Evolutionary conservation across 208 protist species (phyloP), one percentile per base, ranked within the genome.

Genomic region (Leishmania lainsoni): DNA sequence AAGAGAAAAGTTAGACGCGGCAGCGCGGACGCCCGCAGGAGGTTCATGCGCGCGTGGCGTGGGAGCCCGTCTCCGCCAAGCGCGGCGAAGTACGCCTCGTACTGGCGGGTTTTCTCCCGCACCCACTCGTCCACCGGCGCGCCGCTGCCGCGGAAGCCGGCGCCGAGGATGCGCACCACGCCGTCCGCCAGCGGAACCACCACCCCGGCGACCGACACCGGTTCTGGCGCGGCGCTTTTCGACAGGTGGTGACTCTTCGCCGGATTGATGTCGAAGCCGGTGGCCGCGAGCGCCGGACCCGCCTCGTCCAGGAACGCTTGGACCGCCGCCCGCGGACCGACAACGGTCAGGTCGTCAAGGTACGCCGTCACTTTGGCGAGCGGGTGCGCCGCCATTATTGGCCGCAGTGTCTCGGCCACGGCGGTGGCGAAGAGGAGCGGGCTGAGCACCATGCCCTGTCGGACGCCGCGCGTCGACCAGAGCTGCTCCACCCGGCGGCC

Each of bases 371-470:
- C 54, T 35, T 12, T 86, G 3, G 71, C 79, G 4, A 52, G 12
- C 59, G 56, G 72, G 59, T 82, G 81, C n/a, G 4, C 20, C 35
- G 29, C 68, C 35, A 76, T 51, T 0, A 83, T 32, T n/a, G 71
- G 77, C 22, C 63, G 71, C 22, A 89, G n/a, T 2, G 76, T 54
- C 10, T 52, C 29, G 14, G 71, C 59, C 61, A 81, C 71, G 45
- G 51, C 83, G 61, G 39, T 76, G 65, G 86, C 78, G 74, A 90
- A 87, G 6, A 90, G 86, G 0, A 90, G 58, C n/a, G 86, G 86
- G 0, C 79, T 75, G 3, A 87, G 59, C 20, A 90, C 86, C 86
- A 90, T 90, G 0, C 86, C n/a, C 56, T 87, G 82, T 6, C 80
- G 79, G 14, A 89, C 80, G 12, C 86, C 86, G 52, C 78, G 14